These are phyloP conservation scores for Dysphania ambrosioides DNA, from an alignment of 148 eudicot genomes.

Conservation along the genomic window DNA sequence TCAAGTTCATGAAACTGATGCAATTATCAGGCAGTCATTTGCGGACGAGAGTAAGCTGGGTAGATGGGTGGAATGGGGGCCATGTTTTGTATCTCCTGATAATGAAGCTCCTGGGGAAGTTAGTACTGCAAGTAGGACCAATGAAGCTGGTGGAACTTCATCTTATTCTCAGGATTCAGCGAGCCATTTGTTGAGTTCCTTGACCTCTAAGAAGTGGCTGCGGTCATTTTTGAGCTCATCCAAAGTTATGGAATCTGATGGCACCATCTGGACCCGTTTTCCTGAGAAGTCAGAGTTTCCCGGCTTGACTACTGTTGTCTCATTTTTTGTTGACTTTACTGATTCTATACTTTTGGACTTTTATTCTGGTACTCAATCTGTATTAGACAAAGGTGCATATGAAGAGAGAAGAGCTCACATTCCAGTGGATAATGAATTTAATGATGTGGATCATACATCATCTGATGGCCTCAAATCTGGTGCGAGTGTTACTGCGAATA, in stretches of 20 bases:
- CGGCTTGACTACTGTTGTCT: slow-evolving; percentile 46
- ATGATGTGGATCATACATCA: slow-evolving; percentile 23
- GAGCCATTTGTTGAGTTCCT: slow-evolving; percentile 20
- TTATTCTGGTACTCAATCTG: slow-evolving; percentile 28
- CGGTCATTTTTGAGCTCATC: slow-evolving; percentile 59
- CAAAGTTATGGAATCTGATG: slow-evolving; percentile 44
- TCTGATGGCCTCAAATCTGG: slow-evolving; percentile 22
- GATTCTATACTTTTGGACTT: slow-evolving; percentile 42
- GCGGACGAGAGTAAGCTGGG: slow-evolving; percentile 46
- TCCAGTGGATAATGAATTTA: slow-evolving; percentile 22
- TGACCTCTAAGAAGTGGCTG: slow-evolving; percentile 61
- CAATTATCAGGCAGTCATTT: slow-evolving; percentile 19
- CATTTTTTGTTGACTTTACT: slow-evolving; percentile 56
- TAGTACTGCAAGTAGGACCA: slow-evolving; percentile 14
- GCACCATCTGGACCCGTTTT: slow-evolving; percentile 47
- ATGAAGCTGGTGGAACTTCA: slow-evolving; percentile 34
- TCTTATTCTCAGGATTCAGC: slow-evolving; percentile 28
- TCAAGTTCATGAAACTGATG: slow-evolving; percentile 29
- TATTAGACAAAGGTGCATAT: slow-evolving; percentile 19
- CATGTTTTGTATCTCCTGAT: slow-evolving; percentile 33
- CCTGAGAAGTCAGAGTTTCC: slow-evolving; percentile 58
- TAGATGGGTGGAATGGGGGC: slow-evolving; percentile 91
- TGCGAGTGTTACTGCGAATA: slow-evolving; percentile 27
- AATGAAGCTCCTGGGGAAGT: slow-evolving; percentile 27
- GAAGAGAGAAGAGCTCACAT: slow-evolving; percentile 27